Base-by-base conservation (phyloP, 225 moss, liverwort and hornwort genomes). In the Pleurozium schreberi region DNA sequence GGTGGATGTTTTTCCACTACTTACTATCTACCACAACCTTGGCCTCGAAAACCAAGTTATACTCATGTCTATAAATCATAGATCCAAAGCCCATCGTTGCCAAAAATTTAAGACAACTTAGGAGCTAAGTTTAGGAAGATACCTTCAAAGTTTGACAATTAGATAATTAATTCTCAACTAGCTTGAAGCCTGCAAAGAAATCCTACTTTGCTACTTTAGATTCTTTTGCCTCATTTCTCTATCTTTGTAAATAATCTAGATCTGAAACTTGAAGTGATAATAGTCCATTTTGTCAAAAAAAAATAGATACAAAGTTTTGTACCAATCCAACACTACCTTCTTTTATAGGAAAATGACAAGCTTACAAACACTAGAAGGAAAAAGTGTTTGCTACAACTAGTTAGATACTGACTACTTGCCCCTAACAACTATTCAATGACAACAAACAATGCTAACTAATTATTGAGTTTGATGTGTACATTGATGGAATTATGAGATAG, bases 321-420 rank as follows among this genome's bases (percentile, higher is more conserved):
- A 45, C 30, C 2, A 18, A 30, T 45, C 14, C 28, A 18, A 30
- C 1, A 74, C 18, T 18, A 13, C 1, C 3, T 10, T 73, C 10
- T 27, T 28, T 45, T 18, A 30, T 45, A 18, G 3, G 18, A 1
- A 45, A 28, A n/a, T n/a, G n/a, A 45, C 30, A 11, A 18, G 18
- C 18, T 43, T 45, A 45, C 30, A 73, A 28, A 17, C 3, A 42
- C 18, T 28, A 45, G 30, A 45, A 73, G 18, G 18, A 45, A 45
- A 45, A 0, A 0, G 3, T 73, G 19, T 43, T 15, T 0, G 1
- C 6, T 28, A 45, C 73, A 73, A 73, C 6, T 0, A 0, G 6
- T 17, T 73, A 73, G 45, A 45, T 17, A 28, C 16, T 28, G 10
- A 17, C n/a, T n/a, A n/a, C n/a, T n/a, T n/a, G n/a, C n/a, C n/a